These are phyloP conservation scores for Leccinum rimulosum DNA, from an alignment of 768 basidiomycete genomes.

Conservation along the genomic window DNA sequence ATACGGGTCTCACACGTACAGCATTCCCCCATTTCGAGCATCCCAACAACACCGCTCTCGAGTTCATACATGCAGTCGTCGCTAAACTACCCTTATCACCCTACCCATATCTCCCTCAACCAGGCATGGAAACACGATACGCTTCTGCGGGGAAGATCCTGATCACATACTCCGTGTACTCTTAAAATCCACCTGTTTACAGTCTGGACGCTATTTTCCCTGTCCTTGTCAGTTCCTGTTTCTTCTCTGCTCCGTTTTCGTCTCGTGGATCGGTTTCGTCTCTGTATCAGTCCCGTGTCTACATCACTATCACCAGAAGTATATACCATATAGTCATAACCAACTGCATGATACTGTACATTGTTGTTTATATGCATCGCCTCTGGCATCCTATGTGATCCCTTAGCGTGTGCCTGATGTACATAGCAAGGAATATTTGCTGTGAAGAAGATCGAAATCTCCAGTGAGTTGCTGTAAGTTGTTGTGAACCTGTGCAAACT, in stretches of 20 bases:
- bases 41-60: conserved; percentile 31
- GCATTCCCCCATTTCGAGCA: conserved; percentile 32
- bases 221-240: neutral
- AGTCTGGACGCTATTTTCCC: neutral
- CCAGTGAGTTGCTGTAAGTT: conserved; percentile 7
- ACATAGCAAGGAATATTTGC: conserved; percentile 11
- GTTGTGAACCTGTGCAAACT: neutral
- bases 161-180: neutral
- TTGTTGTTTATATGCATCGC: conserved; percentile 29
- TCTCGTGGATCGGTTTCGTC: conserved; percentile 15
- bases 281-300: conserved; percentile 23
- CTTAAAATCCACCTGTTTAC: neutral
- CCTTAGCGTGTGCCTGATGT: conserved; percentile 25
- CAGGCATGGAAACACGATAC: conserved; percentile 49
- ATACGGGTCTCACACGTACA: conserved; percentile 30
- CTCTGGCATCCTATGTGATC: conserved; percentile 11
- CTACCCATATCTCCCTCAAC: conserved; percentile 35
- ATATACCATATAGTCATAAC: conserved; percentile 31
- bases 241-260: conserved; percentile 10
- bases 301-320: conserved; percentile 29
- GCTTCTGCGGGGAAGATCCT: conserved; percentile 37
- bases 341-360: conserved; percentile 34
- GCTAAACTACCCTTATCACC: conserved; percentile 41
- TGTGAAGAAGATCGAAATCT: conserved; percentile 11
- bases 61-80: conserved; percentile 43